Percentiles rank a stretch among this genome's conserved stretches.
Conservation (phyloP, 331 rosid species). For the Malus hybrid region DNA sequence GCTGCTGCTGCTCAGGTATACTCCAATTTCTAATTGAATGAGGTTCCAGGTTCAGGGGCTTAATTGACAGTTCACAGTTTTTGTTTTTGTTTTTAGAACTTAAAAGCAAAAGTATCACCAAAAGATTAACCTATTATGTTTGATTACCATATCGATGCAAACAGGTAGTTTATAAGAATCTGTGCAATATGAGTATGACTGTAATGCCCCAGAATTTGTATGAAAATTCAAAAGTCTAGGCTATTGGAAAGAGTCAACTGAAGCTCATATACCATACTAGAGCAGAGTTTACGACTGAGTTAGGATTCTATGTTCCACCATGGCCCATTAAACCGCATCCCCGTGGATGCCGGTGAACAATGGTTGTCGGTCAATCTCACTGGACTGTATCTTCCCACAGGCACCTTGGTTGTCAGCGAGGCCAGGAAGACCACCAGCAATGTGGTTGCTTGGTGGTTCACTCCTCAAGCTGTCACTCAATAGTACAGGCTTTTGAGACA, state of each 20-base stretch:
- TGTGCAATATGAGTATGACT: background rate
- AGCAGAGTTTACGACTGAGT: background rate
- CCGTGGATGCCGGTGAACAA: background rate
- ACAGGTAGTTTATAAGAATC: background rate
- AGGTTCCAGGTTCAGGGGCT: background rate
- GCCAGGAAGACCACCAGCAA: background rate
- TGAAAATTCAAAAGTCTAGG: background rate
- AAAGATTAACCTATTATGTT: background rate
- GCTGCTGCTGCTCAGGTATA: constrained; percentile 80
- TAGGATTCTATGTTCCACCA: background rate
- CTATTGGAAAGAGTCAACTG: background rate
- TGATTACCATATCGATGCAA: too few relatives aligned
- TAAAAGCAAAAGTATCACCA: background rate
- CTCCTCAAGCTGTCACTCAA: background rate
- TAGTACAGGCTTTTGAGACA: background rate
- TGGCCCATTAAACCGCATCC: background rate
- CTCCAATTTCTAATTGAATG: background rate
- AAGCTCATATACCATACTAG: background rate
- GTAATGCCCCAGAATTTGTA: background rate
- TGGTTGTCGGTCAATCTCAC: background rate
- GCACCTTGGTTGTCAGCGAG: background rate
- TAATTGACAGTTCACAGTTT: background rate
- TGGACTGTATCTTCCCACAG: background rate
- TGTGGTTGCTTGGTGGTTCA: background rate
- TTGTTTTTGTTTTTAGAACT: background rate